phyloP scores from a whole-genome alignment of 2,329 filamentous ascomycete genomes.

The Alternaria dauci region DNA sequence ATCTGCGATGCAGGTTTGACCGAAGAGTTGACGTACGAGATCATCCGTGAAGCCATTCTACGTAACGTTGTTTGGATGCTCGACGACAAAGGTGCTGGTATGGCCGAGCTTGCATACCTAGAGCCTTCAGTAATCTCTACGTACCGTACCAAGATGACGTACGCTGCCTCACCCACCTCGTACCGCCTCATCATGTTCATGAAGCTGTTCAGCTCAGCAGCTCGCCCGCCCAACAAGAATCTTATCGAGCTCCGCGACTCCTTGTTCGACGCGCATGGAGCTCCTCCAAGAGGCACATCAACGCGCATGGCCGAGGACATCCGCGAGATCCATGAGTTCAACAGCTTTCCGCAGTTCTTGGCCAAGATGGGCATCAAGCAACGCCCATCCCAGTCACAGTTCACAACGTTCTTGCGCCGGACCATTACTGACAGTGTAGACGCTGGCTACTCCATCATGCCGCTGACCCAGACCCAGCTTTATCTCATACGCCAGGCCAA shows the following conservation, averaged over 20 bases:
- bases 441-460: conserved; percentile 35
- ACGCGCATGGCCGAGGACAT: conserved; percentile 54
- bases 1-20: conserved; percentile 57
- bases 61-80: conserved; percentile 64
- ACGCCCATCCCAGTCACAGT: conserved; percentile 27
- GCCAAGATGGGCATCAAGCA: conserved; percentile 53
- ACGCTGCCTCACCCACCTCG: conserved; percentile 57
- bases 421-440: conserved; percentile 35
- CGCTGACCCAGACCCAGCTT: conserved; percentile 34
- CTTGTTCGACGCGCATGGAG: conserved; percentile 59
- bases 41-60: conserved; percentile 61
- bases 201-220: conserved; percentile 59
- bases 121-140: conserved; percentile 54
- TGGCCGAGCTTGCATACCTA: conserved; percentile 58
- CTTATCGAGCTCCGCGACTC: conserved; percentile 49
- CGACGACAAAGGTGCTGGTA: conserved; percentile 45
- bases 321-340: conserved; percentile 54
- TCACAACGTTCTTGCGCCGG: conserved; percentile 33
- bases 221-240: conserved; percentile 49
- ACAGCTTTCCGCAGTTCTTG: conserved; percentile 56
- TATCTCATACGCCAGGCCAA: conserved; percentile 32
- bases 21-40: conserved; percentile 50
- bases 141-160: conserved; percentile 60
- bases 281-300: conserved; percentile 57
- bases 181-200: conserved; percentile 64